Percentiles rank a stretch among this genome's conserved stretches.
phyloP scores from a whole-genome alignment of 2,329 filamentous ascomycete species.

The Botrytis pseudocinerea region DNA sequence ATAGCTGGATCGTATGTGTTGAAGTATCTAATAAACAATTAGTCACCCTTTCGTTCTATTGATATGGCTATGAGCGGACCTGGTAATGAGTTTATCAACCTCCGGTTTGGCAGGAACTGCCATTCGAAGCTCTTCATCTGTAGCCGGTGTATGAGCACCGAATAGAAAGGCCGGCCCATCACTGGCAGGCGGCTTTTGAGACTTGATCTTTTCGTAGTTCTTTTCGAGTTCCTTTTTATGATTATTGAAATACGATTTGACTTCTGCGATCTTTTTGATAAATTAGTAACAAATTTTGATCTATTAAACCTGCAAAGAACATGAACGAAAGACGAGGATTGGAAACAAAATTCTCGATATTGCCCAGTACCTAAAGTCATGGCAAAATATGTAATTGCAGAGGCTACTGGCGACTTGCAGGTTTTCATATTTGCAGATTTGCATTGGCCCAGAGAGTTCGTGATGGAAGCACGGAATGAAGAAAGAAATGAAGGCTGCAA shows the following conservation, averaged over 20 bases:
- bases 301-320: not conserved
- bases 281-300: conserved; percentile 4
- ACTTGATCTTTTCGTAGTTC: conserved; percentile 74
- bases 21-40: conserved; percentile 66
- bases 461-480: not conserved
- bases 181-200: conserved; percentile 61
- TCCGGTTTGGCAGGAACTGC: conserved; percentile 78
- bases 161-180: conserved; percentile 78
- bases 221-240: conserved; percentile 89
- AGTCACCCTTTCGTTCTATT: not conserved
- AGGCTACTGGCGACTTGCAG: not conserved
- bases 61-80: conserved; percentile 1
- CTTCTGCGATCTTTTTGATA: conserved; percentile 70
- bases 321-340: not conserved
- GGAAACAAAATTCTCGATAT: not conserved
- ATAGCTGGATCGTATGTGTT: conserved; percentile 73
- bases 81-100: conserved; percentile 77
- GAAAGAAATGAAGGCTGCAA: conserved; percentile 24
- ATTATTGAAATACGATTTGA: conserved; percentile 82
- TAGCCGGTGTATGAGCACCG: conserved; percentile 67
- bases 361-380: not conserved
- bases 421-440: conserved; percentile 15
- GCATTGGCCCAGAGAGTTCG: not conserved
- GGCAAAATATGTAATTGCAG: not conserved
- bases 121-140: conserved; percentile 74